These are phyloP conservation scores for Discostella pseudostelligera DNA, from an alignment of 108 stramenopile genomes.

Conservation along the genomic window DNA sequence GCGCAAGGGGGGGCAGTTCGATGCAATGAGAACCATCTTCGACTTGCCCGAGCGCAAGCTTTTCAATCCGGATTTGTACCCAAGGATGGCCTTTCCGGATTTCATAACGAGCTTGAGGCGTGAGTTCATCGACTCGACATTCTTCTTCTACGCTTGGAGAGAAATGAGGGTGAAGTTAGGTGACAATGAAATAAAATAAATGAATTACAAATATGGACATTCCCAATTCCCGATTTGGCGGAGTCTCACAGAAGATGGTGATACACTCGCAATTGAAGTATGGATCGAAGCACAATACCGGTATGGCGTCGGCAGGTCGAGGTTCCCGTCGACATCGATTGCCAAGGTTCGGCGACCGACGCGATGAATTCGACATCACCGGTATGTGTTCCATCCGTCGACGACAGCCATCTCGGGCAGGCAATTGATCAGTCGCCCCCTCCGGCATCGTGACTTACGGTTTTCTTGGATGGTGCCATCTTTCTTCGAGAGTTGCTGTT, in stretches of 20 bases:
- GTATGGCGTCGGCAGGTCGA: not conserved
- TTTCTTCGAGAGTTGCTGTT: conserved; percentile 27
- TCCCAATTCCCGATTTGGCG: not conserved
- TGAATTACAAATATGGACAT: not conserved
- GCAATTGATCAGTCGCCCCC: conserved; percentile 67
- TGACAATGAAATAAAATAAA: not conserved
- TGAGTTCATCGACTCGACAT: conserved; percentile 96
- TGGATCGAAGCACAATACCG: conserved; percentile 3
- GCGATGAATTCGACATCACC: not conserved
- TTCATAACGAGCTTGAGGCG: conserved; percentile 99
- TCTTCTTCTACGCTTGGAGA: conserved; percentile 67
- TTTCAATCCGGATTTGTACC: conserved; percentile 96
- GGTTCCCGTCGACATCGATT: not conserved
- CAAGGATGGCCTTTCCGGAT: conserved; percentile 95
- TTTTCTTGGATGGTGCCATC: conserved; percentile 86
- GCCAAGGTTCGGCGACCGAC: not conserved
- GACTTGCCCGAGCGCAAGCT: conserved; percentile 89
- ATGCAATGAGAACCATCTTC: conserved; percentile 95
- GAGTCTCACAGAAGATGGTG: not conserved
- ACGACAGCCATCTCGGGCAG: conserved; percentile 92
- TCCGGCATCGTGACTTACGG: conserved; percentile 89
- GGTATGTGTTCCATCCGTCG: not conserved
- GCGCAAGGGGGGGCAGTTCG: conserved; percentile 96
- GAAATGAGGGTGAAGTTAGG: not conserved
- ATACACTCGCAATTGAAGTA: not conserved